Evolutionary conservation across 805 yeast genomes (phyloP), one percentile per base, ranked within the genome.

Genomic region (Candida odintsovae): DNA sequence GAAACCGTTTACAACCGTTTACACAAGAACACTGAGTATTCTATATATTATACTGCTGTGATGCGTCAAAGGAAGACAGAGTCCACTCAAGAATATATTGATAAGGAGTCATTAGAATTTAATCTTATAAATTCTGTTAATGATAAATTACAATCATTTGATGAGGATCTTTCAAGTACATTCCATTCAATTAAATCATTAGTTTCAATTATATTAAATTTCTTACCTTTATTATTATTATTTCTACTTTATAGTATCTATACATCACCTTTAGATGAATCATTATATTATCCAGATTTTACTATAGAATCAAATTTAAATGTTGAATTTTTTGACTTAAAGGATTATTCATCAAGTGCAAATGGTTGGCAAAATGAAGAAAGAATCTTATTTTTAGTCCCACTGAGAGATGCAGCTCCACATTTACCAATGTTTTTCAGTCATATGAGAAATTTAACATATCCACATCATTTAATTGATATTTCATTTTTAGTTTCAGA

Each of bases 361-460:
- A 76, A 80, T 44, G 97, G 97, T 8, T 85, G 94, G 94, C 85
- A 83, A 56, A 69, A 72, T 41, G 78, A 76, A 13, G 96, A 90
- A 61, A 73, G 96, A 42, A 83, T 90, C 19, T 69, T 90, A 48
- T 86, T 88, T 54, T 80, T 92, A 55, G 96, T 90, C 11, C 97
- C 97, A 7, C 72, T 90, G 54, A 79, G 97, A 69, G 97, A 90
- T 64, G 97, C 97, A 1, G 86, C 90, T 3, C 78, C 83, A 18
- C 97, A 89, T 70, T 71, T 90, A 63, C 92, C 94, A 38, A 82
- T 89, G 87, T 88, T 90, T 58, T 90, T 90, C 61, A 76, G 80
- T 28, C 95, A 90, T 65, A 74, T 90, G 83, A 71, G 68, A 45
- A 82, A 83, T 62, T 71, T 90, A 63, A 80, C 95, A 1, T 90